Evolutionary conservation across 2,329 filamentous ascomycete genomes (phyloP).

Genomic region (Leptographium procerum): DNA sequence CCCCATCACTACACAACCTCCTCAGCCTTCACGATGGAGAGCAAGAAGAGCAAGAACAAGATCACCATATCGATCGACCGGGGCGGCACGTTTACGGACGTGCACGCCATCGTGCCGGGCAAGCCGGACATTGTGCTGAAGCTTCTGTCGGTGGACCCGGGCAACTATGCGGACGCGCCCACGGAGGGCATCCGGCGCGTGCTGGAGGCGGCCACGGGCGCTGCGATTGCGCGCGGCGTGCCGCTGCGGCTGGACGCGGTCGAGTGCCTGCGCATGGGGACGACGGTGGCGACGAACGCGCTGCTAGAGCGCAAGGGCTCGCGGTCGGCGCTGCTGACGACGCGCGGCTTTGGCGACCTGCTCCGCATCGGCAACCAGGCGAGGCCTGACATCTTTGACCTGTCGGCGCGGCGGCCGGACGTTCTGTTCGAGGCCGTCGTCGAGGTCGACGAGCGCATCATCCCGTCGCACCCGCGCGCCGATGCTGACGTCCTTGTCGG

Average conservation of each 20-base stretch:
- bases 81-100: constrained; percentile 86
- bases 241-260: constrained; percentile 37
- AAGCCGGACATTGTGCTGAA: constrained; percentile 56
- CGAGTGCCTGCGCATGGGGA: constrained; percentile 13
- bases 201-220: constrained; percentile 22
- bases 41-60: too few relatives aligned
- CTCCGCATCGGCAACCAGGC: constrained; percentile 8
- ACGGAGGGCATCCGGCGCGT: constrained; percentile 54
- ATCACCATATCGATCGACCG: constrained; percentile 29
- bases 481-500: constrained; percentile 16
- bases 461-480: constrained; percentile 4
- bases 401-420: constrained; percentile 13
- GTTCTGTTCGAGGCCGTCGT: constrained; percentile 4
- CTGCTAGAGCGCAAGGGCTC: constrained; percentile 9
- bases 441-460: constrained; percentile 10
- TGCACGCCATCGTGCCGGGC: constrained; percentile 56
- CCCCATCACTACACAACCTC: too few relatives aligned
- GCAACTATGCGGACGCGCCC: constrained; percentile 57
- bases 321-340: constrained; percentile 1
- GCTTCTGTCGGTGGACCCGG: constrained; percentile 54
- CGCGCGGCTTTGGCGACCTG: constrained; percentile 5
- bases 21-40: too few relatives aligned
- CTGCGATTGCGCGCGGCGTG: constrained; percentile 48
- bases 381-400: constrained; percentile 7
- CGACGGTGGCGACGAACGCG: constrained; percentile 9